phyloP scores from a whole-genome alignment of 129 eudicot species.

The Tagetes erecta region DNA sequence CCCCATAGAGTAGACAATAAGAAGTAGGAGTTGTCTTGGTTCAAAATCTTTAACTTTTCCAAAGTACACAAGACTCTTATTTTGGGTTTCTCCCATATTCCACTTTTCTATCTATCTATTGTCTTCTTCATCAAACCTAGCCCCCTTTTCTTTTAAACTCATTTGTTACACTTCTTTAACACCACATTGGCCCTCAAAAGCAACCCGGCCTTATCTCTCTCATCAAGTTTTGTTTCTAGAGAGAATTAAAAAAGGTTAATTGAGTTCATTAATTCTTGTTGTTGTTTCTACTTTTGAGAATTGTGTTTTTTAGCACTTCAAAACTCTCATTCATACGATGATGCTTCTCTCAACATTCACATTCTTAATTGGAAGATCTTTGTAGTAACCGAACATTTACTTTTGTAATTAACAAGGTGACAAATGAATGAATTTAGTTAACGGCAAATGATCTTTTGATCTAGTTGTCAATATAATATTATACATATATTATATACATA shows the following conservation, averaged over 20 bases:
- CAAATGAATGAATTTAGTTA: not conserved
- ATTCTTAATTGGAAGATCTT: slow-evolving; percentile 29
- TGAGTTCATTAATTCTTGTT: slow-evolving; percentile 22
- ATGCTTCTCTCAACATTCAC: slow-evolving; percentile 32
- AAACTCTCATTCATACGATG: slow-evolving; percentile 35
- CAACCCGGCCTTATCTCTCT: slow-evolving; percentile 16
- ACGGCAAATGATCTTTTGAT: too few relatives aligned
- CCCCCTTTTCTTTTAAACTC: slow-evolving; percentile 37
- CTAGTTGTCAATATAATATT: too few relatives aligned
- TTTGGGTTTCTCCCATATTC: slow-evolving; percentile 40
- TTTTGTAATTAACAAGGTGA: slow-evolving; percentile 14
- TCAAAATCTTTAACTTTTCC: slow-evolving; percentile 48
- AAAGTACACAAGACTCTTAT: slow-evolving; percentile 40
- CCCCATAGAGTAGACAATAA: slow-evolving; percentile 41
- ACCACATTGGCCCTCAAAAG: slow-evolving; percentile 39
- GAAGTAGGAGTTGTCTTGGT: slow-evolving; percentile 44
- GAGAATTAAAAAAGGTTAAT: slow-evolving; percentile 13
- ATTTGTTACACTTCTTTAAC: slow-evolving; percentile 38
- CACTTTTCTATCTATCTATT: slow-evolving; percentile 39
- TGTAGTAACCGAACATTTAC: slow-evolving; percentile 22
- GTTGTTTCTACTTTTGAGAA: slow-evolving; percentile 36
- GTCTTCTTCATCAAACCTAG: slow-evolving; percentile 44
- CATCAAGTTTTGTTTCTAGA: not conserved
- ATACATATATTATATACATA: too few relatives aligned
- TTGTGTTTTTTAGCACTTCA: slow-evolving; percentile 39